Percentiles rank a stretch among this genome's conserved stretches.
phyloP scores from a whole-genome alignment of 495 filamentous ascomycete species.

The Bombardia bombarda region DNA sequence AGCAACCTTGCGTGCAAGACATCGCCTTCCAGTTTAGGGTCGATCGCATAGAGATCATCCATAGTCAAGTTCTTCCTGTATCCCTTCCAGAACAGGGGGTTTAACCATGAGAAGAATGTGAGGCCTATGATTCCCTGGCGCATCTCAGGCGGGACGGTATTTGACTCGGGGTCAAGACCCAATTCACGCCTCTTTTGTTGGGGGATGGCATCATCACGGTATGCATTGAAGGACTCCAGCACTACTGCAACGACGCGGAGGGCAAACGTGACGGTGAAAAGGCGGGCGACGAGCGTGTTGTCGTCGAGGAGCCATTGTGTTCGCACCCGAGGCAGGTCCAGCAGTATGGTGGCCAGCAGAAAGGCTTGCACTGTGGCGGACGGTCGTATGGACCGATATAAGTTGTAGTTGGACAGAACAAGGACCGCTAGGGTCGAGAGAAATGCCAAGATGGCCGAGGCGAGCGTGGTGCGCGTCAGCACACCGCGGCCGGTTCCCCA shows the following conservation, averaged over 20 bases:
- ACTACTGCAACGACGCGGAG: slow-evolving; percentile 27
- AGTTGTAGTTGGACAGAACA: slow-evolving; percentile 27
- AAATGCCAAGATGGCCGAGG: slow-evolving; percentile 35
- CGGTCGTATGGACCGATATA: slow-evolving; percentile 22
- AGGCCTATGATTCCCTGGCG: slow-evolving; percentile 18
- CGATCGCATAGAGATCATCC: slow-evolving; percentile 16
- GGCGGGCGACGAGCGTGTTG: not conserved
- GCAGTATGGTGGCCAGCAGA: slow-evolving; percentile 42
- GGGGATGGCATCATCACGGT: too few relatives aligned
- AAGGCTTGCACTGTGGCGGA: slow-evolving; percentile 40
- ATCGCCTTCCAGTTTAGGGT: slow-evolving; percentile 8
- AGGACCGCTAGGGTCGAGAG: slow-evolving; percentile 18
- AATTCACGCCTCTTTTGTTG: slow-evolving; percentile 35
- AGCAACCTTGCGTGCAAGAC: slow-evolving; percentile 1
- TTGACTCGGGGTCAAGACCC: slow-evolving; percentile 27
- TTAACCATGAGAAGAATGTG: slow-evolving; percentile 29
- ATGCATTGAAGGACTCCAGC: slow-evolving; percentile 39
- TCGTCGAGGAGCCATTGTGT: slow-evolving; percentile 29
- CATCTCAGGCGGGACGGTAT: slow-evolving; percentile 15
- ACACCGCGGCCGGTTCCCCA: slow-evolving; percentile 30
- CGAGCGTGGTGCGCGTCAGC: slow-evolving; percentile 36
- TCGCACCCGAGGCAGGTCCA: slow-evolving; percentile 37
- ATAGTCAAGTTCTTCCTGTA: slow-evolving; percentile 13
- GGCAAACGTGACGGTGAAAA: slow-evolving; percentile 11
- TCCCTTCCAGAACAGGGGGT: slow-evolving; percentile 19